Evolutionary conservation across 2,329 filamentous ascomycete species (phyloP).

Genomic region (Colletotrichum spinosum): DNA sequence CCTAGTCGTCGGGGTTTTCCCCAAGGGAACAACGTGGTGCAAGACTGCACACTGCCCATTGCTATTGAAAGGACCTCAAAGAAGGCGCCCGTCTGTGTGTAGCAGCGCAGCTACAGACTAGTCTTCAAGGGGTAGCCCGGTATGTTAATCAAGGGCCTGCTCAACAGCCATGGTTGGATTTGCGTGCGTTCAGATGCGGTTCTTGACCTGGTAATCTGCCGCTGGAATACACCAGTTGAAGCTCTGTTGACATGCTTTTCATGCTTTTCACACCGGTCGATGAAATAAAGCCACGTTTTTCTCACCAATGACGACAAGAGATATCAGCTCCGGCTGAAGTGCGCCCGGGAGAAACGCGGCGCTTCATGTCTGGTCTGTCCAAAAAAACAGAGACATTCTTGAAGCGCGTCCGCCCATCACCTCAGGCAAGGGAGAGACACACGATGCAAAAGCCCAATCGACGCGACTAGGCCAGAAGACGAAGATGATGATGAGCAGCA

Average conservation of each 20-base stretch:
- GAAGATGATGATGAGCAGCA: conserved; percentile 12
- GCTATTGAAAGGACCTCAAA: conserved; percentile 14
- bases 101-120: conserved; percentile 17
- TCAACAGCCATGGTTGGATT: conserved; percentile 21
- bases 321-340: neutral
- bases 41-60: conserved; percentile 30
- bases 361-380: neutral
- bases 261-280: neutral
- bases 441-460: conserved; percentile 20
- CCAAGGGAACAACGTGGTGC: conserved; percentile 4
- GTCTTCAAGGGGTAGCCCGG: conserved; percentile 34
- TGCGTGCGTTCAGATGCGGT: conserved; percentile 20
- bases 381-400: conserved; percentile 16
- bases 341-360: conserved; percentile 11
- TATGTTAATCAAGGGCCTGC: conserved; percentile 16
- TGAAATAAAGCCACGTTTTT: conserved; percentile 22
- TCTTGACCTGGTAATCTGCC: conserved; percentile 12
- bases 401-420: conserved; percentile 13
- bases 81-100: conserved; percentile 32
- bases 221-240: conserved; percentile 18
- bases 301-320: conserved; percentile 6
- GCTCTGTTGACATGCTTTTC: neutral
- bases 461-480: too few relatives aligned
- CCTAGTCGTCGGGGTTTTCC: conserved; percentile 25
- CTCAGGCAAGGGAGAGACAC: conserved; percentile 14